Conservation (phyloP, 768 basidiomycete genomes). For the Hygrocybe coccinea region DNA sequence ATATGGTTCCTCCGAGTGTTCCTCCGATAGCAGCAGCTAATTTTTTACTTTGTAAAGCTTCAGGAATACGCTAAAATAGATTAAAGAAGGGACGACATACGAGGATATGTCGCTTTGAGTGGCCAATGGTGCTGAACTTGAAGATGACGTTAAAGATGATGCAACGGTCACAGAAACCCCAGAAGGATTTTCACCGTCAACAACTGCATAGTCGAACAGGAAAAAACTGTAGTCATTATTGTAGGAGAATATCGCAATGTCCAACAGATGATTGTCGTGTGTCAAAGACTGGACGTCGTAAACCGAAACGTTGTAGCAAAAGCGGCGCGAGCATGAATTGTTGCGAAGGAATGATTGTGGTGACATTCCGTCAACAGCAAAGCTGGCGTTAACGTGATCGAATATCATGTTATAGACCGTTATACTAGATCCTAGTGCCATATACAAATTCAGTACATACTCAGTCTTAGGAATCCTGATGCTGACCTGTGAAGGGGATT, state of each 20-base stretch:
- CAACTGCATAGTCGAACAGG: not conserved
- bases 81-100: too few relatives aligned
- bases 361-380: not conserved
- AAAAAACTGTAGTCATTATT: not conserved
- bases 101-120: not conserved
- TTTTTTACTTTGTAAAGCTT: too few relatives aligned
- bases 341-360: not conserved
- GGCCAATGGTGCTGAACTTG: too few relatives aligned
- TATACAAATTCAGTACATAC: not conserved
- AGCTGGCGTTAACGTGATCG: not conserved
- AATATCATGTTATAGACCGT: not conserved
- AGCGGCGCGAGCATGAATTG: not conserved
- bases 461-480: not conserved
- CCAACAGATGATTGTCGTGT: not conserved
- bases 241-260: not conserved
- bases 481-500: not conserved
- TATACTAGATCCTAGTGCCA: not conserved
- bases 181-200: not conserved
- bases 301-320: not conserved
- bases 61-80: too few relatives aligned
- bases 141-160: too few relatives aligned
- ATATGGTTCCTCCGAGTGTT: too few relatives aligned
- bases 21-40: too few relatives aligned
- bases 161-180: too few relatives aligned
- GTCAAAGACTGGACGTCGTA: not conserved